Evolutionary conservation across 2,329 filamentous ascomycete genomes (phyloP).

Genomic region (Davidsoniella australis): DNA sequence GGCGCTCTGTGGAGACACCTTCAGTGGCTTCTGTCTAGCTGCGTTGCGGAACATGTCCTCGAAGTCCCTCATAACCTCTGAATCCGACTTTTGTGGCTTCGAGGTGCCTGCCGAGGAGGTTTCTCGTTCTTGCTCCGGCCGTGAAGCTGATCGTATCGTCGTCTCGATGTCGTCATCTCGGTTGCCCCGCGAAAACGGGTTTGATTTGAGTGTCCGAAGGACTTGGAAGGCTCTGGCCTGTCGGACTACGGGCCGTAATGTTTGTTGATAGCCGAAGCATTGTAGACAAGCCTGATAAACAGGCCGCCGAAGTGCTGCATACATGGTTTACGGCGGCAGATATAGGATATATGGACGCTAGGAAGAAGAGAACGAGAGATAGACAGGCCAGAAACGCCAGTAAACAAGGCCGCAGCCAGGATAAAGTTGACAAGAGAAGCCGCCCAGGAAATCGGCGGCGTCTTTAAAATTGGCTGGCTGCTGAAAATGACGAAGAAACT

Average conservation of each 20-base stretch:
- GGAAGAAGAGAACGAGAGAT: background rate
- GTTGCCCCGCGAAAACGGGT: background rate
- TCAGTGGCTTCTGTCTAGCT: conserved; percentile 2
- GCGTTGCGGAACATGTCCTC: conserved; percentile 3
- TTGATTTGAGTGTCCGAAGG: background rate
- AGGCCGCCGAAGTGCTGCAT: conserved; percentile 4
- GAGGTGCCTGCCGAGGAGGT: background rate
- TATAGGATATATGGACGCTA: no score
- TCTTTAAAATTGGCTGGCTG: no score
- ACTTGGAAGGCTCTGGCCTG: background rate
- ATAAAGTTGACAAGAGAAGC: no score
- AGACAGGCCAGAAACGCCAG: background rate
- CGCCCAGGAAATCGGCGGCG: no score
- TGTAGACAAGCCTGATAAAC: conserved; percentile 2
- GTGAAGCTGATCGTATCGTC: background rate
- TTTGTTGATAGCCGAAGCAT: background rate
- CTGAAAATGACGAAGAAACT: no score
- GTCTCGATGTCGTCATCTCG: background rate
- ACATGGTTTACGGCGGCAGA: conserved; percentile 3
- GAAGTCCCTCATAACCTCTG: background rate
- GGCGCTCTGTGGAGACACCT: background rate
- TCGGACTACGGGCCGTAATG: background rate
- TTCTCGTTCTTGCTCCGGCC: no score
- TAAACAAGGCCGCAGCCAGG: background rate
- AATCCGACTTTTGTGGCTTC: background rate